Conservation (phyloP, 2,329 filamentous ascomycete genomes). For the Aschersonia sp. region DNA sequence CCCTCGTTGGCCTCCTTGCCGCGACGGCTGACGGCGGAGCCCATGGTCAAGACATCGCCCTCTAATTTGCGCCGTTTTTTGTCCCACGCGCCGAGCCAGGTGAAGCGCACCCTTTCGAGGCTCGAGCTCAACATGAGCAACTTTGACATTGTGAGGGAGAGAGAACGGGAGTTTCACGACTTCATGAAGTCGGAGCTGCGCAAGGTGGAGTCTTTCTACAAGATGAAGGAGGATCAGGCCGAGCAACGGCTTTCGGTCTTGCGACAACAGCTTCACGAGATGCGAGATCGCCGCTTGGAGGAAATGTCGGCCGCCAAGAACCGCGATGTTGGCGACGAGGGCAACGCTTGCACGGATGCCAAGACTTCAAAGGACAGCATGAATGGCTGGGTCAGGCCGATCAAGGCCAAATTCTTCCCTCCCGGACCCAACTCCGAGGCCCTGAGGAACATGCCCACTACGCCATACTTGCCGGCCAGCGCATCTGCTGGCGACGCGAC, state of each 20-base stretch:
- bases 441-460: conserved; percentile 37
- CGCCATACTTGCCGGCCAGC: conserved; percentile 24
- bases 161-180: conserved; percentile 71
- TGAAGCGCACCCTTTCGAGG: conserved; percentile 12
- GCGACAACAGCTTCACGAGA: conserved; percentile 78
- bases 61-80: conserved; percentile 20
- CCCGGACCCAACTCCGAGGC: conserved; percentile 48
- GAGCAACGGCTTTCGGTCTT: conserved; percentile 55
- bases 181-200: conserved; percentile 74
- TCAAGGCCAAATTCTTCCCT: conserved; percentile 38
- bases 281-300: conserved; percentile 69
- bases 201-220: conserved; percentile 91
- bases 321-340: conserved; percentile 16
- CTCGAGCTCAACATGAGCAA: conserved; percentile 27
- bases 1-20: conserved; percentile 4
- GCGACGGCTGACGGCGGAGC: conserved; percentile 4
- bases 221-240: conserved; percentile 74
- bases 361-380: conserved; percentile 14
- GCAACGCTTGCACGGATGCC: conserved; percentile 8
- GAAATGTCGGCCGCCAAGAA: conserved; percentile 40
- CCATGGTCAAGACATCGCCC: conserved; percentile 10
- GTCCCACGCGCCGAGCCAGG: conserved; percentile 11
- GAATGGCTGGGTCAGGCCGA: conserved; percentile 33
- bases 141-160: conserved; percentile 50
- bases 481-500: conserved; percentile 15